Conservation (phyloP, 768 basidiomycete species). For the Kwoniella mangroviensis region DNA sequence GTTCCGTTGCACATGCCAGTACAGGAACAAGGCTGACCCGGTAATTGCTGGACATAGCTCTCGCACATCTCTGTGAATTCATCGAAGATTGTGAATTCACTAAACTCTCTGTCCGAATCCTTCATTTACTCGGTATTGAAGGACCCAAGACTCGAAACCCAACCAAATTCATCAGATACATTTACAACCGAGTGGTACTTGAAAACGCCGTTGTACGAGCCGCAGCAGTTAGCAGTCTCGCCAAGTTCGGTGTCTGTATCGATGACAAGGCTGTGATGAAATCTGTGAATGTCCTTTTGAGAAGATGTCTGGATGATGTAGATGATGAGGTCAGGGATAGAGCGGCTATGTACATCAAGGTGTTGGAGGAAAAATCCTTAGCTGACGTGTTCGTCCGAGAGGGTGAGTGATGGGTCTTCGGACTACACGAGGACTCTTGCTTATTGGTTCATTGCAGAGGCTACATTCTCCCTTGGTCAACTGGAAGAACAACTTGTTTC, state of each 20-base stretch:
- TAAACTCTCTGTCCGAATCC: conserved; percentile 94
- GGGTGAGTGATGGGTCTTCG: conserved; percentile 63
- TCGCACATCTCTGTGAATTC: conserved; percentile 98
- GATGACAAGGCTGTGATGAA: conserved; percentile 75
- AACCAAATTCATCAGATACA: conserved; percentile 97
- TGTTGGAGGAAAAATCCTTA: conserved; percentile 76
- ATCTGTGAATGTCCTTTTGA: conserved; percentile 85
- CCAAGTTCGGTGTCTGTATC: conserved; percentile 94
- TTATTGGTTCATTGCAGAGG: conserved; percentile 65
- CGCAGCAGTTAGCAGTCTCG: conserved; percentile 90
- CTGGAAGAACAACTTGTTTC: conserved; percentile 90
- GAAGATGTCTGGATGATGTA: conserved; percentile 94
- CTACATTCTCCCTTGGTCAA: conserved; percentile 86
- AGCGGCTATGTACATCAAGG: conserved; percentile 88
- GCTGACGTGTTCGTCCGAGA: conserved; percentile 89
- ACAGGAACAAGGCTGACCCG: background rate
- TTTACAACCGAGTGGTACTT: conserved; percentile 97
- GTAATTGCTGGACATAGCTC: conserved; percentile 66
- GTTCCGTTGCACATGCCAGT: background rate
- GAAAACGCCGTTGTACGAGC: conserved; percentile 98
- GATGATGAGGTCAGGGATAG: conserved; percentile 99
- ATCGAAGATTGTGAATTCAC: conserved; percentile 99
- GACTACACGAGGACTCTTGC: background rate
- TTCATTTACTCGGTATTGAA: conserved; percentile 92
- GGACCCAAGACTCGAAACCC: conserved; percentile 96